A percentile compares a stretch with the other conserved stretches of the same genome.
These are phyloP conservation scores for Rhizopogon vesiculosus DNA, from an alignment of 768 basidiomycete genomes.

Conservation along the genomic window DNA sequence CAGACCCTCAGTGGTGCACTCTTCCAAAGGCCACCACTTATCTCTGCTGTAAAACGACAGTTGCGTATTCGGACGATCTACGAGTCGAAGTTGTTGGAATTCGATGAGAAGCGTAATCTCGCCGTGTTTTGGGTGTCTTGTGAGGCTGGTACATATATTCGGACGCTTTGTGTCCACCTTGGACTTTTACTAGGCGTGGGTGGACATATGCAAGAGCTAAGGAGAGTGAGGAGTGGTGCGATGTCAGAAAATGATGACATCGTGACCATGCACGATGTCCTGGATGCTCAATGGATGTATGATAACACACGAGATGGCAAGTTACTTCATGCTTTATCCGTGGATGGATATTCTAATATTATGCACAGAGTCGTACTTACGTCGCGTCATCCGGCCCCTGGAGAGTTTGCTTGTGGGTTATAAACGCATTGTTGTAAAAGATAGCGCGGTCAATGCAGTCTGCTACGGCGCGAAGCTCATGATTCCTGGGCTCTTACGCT, in stretches of 20 bases:
- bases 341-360: constrained; percentile 8
- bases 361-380: constrained; percentile 86
- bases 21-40: constrained; percentile 97
- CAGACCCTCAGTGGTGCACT: constrained; percentile 97
- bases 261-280: constrained; percentile 99
- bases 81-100: constrained; percentile 92
- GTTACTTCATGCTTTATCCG: constrained; percentile 2
- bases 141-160: constrained; percentile 95
- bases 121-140: constrained; percentile 99
- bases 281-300: constrained; percentile 98
- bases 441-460: constrained; percentile 97
- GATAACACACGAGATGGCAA: constrained; percentile 96
- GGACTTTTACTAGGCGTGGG: constrained; percentile 94
- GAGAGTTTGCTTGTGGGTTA: constrained; percentile 94
- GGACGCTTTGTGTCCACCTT: constrained; percentile 96
- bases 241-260: constrained; percentile 98
- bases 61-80: constrained; percentile 96
- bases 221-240: constrained; percentile 91
- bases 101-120: constrained; percentile 94
- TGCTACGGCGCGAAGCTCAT: constrained; percentile 99
- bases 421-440: constrained; percentile 98
- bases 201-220: constrained; percentile 99
- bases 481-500: constrained; percentile 97
- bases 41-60: constrained; percentile 98
- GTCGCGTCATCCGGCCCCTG: constrained; percentile 89